Evolutionary conservation across 2,329 filamentous ascomycete genomes (phyloP).

Genomic region (Aspergillus oerlinghausenensis): DNA sequence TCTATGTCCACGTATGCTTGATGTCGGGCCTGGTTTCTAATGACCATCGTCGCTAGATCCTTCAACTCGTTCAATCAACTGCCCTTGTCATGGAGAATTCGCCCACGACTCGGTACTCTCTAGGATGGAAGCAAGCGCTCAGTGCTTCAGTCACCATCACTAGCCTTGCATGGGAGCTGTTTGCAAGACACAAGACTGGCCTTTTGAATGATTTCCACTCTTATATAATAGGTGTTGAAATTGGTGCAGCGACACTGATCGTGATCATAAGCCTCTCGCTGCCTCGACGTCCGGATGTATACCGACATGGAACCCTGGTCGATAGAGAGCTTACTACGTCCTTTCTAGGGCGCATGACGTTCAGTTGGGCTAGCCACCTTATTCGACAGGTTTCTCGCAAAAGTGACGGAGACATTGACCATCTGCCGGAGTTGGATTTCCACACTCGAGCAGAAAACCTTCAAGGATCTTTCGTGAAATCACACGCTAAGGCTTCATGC

Average conservation of each 20-base stretch:
- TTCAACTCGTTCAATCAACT: not conserved
- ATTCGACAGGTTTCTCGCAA: conserved; percentile 54
- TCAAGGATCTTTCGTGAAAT: conserved; percentile 46
- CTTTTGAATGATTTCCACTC: not conserved
- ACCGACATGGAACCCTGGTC: conserved; percentile 54
- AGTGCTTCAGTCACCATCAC: not conserved
- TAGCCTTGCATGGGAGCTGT: not conserved
- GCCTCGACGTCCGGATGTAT: conserved; percentile 65
- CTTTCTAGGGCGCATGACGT: conserved; percentile 59
- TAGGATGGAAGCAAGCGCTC: not conserved
- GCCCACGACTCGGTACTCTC: not conserved
- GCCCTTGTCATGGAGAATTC: not conserved
- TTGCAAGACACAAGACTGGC: not conserved
- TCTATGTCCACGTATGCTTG: not conserved
- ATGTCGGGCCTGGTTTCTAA: not conserved
- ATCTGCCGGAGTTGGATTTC: conserved; percentile 60
- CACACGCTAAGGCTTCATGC: not conserved
- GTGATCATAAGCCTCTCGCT: conserved; percentile 27
- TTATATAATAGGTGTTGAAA: not conserved
- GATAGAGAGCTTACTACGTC: conserved; percentile 61
- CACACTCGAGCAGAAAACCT: conserved; percentile 48
- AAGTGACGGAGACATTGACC: conserved; percentile 56
- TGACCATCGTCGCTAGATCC: not conserved
- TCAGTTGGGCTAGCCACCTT: conserved; percentile 57
- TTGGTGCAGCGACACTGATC: not conserved